Evolutionary conservation across 208 protist species (phyloP).

Genomic region (Trypanosoma rangeli): DNA sequence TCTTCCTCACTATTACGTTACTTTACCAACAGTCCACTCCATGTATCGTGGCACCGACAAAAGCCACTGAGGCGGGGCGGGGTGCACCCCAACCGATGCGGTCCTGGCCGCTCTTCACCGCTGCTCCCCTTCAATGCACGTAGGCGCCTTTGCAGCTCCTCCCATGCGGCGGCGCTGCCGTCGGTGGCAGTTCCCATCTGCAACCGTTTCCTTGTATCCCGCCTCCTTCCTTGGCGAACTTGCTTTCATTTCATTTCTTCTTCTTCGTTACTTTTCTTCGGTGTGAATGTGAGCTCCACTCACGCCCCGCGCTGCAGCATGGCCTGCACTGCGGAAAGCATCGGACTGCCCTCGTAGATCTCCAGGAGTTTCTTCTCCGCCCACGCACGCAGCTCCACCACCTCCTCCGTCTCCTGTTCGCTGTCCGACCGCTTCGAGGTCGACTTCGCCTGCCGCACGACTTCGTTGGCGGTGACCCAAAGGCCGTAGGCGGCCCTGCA

Average conservation of each 20-base stretch:
- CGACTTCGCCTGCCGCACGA: conserved; percentile 45
- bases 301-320: conserved; percentile 53
- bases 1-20: background rate
- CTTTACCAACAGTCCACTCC: background rate
- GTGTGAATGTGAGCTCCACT: background rate
- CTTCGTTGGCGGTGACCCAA: conserved; percentile 57
- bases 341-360: conserved; percentile 75
- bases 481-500: conserved; percentile 72
- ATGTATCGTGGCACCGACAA: background rate
- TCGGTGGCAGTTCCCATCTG: no score
- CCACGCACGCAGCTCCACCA: conserved; percentile 54
- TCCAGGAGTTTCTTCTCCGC: conserved; percentile 60
- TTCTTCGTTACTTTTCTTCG: background rate
- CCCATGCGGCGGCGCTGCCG: background rate
- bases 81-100: background rate
- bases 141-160: background rate
- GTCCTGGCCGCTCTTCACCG: no score
- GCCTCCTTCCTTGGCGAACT: background rate
- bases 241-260: background rate
- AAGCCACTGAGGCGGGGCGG: no score
- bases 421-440: conserved; percentile 33
- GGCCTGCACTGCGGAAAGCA: conserved; percentile 56
- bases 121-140: no score
- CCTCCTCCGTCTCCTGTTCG: conserved; percentile 37
- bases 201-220: no score